Base-by-base conservation (phyloP, 2,329 filamentous ascomycete species). In the Colletotrichum plurivorum region DNA sequence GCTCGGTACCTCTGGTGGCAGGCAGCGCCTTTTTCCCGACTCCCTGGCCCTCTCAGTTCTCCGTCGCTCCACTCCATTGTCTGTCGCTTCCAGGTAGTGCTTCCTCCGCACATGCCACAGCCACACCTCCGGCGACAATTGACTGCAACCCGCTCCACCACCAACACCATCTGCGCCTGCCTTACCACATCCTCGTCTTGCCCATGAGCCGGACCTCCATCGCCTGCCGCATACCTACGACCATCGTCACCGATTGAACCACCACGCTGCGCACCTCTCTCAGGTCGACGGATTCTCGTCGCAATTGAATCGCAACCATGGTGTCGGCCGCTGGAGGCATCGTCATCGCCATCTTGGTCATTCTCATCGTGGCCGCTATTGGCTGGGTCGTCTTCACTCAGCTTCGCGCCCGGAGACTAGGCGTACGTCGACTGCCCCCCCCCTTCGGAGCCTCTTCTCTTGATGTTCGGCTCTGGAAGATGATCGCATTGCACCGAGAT, bases 321-420 rank as follows among this genome's bases (percentile, higher is more conserved):
- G 84, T 86, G 77, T 85, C 85, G 72, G 82, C 88, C 58, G 84
- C 87, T 73, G 90, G 91, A 76, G 87, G 91, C 71, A 89, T 95
- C 82, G 87, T 94, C 78, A 90, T 97, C 77, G 86, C 94, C 76
- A 79, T 95, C 76, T 75, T 94, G 73, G 82, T 94, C 73, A 78
- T 93, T 75, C 76, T 89, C 62, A 69, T 91, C 63, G 79, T 84
- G 63, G 88, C 81, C 27, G 89, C 83, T 66, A 80, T 87, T 64
- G 90, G 87, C 76, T 95, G 92, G 90, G 82, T 94, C 69, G 80
- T 90, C 75, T 94, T 91, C 76, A 90, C 90, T 36, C 92, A 93
- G 76, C 84, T 92, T 74, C 91, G 91, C 75, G 93, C 93, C 58
- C 87, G 90, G 71, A 89, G 89, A 76, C 87, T 94, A 63, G 94